Conservation (phyloP, 352 stramenopile species). For the Globisporangium orthogonon region DNA sequence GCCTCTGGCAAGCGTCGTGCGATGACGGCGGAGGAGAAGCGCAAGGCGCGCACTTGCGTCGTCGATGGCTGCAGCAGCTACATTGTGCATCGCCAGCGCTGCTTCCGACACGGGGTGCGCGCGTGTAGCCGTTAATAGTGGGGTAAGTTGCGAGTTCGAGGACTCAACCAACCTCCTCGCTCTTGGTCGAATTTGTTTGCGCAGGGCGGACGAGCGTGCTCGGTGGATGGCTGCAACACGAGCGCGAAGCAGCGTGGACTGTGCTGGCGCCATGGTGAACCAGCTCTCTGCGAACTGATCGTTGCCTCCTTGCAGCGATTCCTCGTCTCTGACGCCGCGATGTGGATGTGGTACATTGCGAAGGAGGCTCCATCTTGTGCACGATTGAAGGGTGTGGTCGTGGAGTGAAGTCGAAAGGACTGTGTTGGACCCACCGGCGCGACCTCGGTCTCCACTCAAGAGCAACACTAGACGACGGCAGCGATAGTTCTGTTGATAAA, state of each 20-base stretch:
- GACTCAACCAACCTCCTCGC: too few relatives aligned
- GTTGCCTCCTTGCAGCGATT: not conserved
- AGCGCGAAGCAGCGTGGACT: conserved; percentile 24
- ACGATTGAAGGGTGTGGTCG: conserved; percentile 18
- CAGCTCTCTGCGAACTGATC: not conserved
- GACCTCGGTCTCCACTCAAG: not conserved
- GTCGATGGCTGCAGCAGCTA: conserved; percentile 38
- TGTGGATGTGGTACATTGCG: not conserved
- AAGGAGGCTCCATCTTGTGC: conserved; percentile 23
- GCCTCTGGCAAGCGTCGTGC: not conserved
- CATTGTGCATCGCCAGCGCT: conserved; percentile 38
- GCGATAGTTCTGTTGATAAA: not conserved
- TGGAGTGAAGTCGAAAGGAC: conserved; percentile 19
- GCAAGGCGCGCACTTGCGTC: conserved; percentile 25
- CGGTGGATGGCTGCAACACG: conserved; percentile 17
- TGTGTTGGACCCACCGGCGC: conserved; percentile 15
- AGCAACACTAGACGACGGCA: not conserved
- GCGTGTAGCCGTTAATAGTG: too few relatives aligned
- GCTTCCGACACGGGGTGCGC: conserved; percentile 29
- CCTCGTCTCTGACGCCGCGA: not conserved
- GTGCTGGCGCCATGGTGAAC: conserved; percentile 19
- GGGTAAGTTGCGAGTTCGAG: too few relatives aligned
- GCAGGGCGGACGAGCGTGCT: conserved; percentile 34
- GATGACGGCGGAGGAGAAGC: conserved; percentile 26
- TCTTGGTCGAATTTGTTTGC: too few relatives aligned